These are phyloP conservation scores for Plantago coronopus DNA, from an alignment of 305 asterid genomes.

Conservation along the genomic window DNA sequence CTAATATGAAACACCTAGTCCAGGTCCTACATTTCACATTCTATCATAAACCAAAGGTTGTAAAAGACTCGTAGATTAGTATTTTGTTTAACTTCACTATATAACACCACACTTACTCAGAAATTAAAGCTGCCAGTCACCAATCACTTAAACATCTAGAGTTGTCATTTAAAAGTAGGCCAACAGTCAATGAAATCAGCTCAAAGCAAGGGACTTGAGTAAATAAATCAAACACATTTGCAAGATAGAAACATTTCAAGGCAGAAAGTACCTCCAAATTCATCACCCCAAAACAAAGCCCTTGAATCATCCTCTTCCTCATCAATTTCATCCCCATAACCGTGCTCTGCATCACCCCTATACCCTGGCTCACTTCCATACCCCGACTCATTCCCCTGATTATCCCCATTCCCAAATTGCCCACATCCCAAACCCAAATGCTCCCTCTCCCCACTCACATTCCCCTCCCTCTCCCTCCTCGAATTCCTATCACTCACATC, in stretches of 20 bases:
- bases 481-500: conserved; percentile 77
- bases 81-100: not conserved
- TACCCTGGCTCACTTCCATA: conserved; percentile 96
- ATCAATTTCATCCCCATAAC: conserved; percentile 87
- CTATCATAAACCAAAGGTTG: too few relatives aligned
- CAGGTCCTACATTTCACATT: not conserved
- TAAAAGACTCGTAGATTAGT: not conserved
- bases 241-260: not conserved
- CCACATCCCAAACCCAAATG: conserved; percentile 35
- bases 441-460: conserved; percentile 59
- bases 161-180: not conserved
- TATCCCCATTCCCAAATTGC: conserved; percentile 53
- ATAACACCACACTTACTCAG: not conserved
- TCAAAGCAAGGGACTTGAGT: not conserved
- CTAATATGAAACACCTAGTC: not conserved
- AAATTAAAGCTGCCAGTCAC: not conserved
- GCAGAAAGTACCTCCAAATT: conserved; percentile 56
- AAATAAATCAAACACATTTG: not conserved
- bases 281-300: conserved; percentile 76
- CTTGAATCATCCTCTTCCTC: conserved; percentile 87
- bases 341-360: conserved; percentile 83
- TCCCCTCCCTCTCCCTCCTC: conserved; percentile 55
- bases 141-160: not conserved
- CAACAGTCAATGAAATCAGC: not conserved
- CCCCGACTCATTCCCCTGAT: conserved; percentile 75